Conservation (phyloP, 2,329 filamentous ascomycete genomes). For the Phialophora verrucosa region DNA sequence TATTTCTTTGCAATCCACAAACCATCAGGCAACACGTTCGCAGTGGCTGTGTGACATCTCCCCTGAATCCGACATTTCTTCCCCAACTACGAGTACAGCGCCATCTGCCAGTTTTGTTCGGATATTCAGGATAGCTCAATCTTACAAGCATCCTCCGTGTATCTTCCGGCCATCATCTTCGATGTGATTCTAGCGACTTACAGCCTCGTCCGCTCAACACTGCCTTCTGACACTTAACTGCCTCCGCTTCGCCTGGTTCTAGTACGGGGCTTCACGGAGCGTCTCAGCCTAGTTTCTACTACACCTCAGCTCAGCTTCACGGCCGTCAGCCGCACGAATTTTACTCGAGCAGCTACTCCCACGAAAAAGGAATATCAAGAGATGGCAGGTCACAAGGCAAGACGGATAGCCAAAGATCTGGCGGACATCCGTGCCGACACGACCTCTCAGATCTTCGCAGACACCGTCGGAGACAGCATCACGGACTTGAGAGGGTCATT, state of each 20-base stretch:
- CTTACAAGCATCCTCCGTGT: background rate
- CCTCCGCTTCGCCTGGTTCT: background rate
- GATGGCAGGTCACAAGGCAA: slow-evolving; percentile 63
- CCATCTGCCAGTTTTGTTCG: background rate
- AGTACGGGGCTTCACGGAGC: background rate
- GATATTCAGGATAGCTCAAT: background rate
- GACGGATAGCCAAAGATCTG: slow-evolving; percentile 60
- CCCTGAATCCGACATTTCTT: slow-evolving; percentile 6
- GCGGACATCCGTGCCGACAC: slow-evolving; percentile 65
- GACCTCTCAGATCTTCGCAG: slow-evolving; percentile 75
- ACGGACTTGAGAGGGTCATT: slow-evolving; percentile 84
- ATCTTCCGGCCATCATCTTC: slow-evolving; percentile 21
- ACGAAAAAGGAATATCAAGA: background rate
- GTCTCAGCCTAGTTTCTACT: background rate
- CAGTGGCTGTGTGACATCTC: slow-evolving; percentile 31
- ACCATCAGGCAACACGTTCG: slow-evolving; percentile 30
- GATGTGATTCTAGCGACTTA: slow-evolving; percentile 31
- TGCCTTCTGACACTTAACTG: background rate
- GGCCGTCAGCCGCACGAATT: background rate
- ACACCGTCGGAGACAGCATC: slow-evolving; percentile 70
- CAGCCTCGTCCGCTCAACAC: slow-evolving; percentile 11
- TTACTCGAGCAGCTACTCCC: background rate
- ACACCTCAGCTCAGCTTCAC: slow-evolving; percentile 6
- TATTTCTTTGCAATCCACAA: slow-evolving; percentile 23
- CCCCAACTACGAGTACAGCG: background rate